Base-by-base conservation (phyloP, 2,329 filamentous ascomycete genomes). In the Colletotrichum ledebouriae region DNA sequence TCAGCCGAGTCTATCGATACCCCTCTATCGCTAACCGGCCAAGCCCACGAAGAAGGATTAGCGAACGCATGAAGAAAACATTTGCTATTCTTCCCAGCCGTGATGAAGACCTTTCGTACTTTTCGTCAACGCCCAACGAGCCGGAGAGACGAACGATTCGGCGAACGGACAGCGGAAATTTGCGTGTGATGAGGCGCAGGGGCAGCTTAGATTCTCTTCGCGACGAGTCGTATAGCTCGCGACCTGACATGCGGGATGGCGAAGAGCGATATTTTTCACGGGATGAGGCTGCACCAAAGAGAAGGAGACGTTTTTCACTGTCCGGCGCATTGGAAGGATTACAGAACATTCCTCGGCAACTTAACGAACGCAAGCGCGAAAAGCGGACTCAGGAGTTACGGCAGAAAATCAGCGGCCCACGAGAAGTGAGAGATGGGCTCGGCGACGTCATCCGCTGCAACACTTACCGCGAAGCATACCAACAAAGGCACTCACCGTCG, bases 21-120 rank as follows among this genome's bases (percentile, higher is more conserved):
- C 83, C 86, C 12, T 77, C 79, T 1, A 77, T 85, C 62, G 83
- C 86, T 66, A 84, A 85, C 66, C 82, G 85, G 39, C 83, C 84
- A 1, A 71, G 71, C 22, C 83, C 83, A 3, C 82, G 83, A 42
- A 78, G 83, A 61, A 86, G 82, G 65, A 75, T 90, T 13, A 87
- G 85, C 70, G 77, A 81, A 39, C 85, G 83, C 37, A 77, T 89
- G 78, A 87, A 86, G 77, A 80, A 82, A 41, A 90, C 88, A 0
- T 89, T 90, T 79, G 84, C 88, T 12, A 88, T 90, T 33, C 73
- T 90, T 55, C 88, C 89, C 0, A 71, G 82, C n/a, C 79, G 80
- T 3, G 79, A 83, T 25, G 78, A 80, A 34, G 74, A 80, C 47
- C 76, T 80, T 56, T 53, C 49, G 15, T 74, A 74, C 37, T 62